Evolutionary conservation across 73 alveolate genomes (phyloP), one percentile per base, ranked within the genome.

Genomic region (Paramecium octaurelia): DNA sequence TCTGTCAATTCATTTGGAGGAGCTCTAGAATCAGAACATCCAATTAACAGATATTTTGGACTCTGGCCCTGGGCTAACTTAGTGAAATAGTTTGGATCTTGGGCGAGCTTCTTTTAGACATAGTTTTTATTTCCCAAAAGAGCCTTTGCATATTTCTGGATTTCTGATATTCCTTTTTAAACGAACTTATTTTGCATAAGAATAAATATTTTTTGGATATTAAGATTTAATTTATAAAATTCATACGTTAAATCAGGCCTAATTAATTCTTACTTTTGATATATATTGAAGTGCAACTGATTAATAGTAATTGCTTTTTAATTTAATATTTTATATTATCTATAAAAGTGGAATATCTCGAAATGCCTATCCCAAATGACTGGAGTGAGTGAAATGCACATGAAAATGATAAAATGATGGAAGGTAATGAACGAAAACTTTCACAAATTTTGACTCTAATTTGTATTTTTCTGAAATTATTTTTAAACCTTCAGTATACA

Each of bases 11-110:
- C 86, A 50, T 88, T 80, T 11, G 93, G 90, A 20, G 93, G 90
- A 2, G 73, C 88, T 70, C 93, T 88, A 8, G 88, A 58, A 70
- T 88, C 93, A 20, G 93, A 88, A 58, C 93, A 88, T 9, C 93
- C 93, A 11, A 88, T 88, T 42, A 76, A 38, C 8, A 88, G 24
- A 36, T 38, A 88, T 70, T 88, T 88, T 24, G 93, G 93, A 24
- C 43, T 40, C 70, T 88, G 23, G 9, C 86, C 59, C 18, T 88
- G 42, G 5, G 93, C 27, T 6, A 88, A 44, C 6, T 69, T 80
- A 18, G 50, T 84, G 48, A 88, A 88, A 70, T 69, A 88, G 46
- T 69, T 12, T 34, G 89, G 90, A 48, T 88, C 93, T 70, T 88
- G 21, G 10, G 68, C 90, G 1, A 42, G 6, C 73, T 38, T 77